phyloP scores from a whole-genome alignment of 176 grass and related monocot species.

The Oropetium thomaeum region DNA sequence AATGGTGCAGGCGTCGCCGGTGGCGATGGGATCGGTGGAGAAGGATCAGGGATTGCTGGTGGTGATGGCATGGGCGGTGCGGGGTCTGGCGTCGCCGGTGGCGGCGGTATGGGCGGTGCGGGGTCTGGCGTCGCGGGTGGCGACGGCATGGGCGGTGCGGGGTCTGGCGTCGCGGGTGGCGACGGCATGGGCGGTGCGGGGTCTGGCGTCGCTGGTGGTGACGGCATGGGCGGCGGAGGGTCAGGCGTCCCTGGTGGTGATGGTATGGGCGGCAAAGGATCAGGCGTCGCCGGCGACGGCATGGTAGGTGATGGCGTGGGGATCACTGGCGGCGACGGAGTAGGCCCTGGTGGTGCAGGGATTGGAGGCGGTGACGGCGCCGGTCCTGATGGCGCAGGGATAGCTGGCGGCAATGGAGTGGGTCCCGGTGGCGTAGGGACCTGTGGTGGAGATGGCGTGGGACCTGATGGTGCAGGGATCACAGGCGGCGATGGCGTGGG shows the following conservation, averaged over 20 bases:
- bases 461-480: neutral
- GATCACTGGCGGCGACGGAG: neutral
- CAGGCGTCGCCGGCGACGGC: neutral
- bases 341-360: neutral
- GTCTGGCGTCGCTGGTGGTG: neutral
- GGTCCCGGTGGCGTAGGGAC: neutral
- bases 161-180: neutral
- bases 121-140: neutral
- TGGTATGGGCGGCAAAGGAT: neutral
- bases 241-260: neutral
- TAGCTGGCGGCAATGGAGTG: neutral
- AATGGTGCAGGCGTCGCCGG: no score
- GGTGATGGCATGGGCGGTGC: no score
- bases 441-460: neutral
- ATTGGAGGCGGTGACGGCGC: neutral
- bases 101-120: no score
- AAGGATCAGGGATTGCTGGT: no score
- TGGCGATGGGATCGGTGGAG: no score
- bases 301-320: neutral
- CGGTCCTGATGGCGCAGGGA: neutral
- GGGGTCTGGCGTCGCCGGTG: neutral
- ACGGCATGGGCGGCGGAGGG: neutral
- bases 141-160: neutral
- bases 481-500: neutral
- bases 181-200: neutral